Evolutionary conservation across 495 filamentous ascomycete genomes (phyloP), one percentile per base, ranked within the genome.

Genomic region (Parathielavia hyrcaniae): DNA sequence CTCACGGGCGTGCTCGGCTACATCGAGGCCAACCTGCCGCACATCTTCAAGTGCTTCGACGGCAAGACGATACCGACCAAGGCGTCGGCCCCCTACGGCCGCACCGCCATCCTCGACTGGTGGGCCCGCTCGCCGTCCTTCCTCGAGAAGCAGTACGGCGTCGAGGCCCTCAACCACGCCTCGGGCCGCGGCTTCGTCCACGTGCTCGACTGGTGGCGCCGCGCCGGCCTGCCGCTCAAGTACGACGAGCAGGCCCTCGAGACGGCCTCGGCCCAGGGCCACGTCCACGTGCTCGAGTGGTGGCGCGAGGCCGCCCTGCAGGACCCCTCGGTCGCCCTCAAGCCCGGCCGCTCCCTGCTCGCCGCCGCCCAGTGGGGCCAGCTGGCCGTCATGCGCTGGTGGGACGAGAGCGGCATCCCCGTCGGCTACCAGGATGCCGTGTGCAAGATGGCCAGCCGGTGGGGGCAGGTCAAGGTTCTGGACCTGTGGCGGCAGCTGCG

Each of bases 201-300:
- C 54, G 88, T 95, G 0, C 78, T 97, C 5, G 86, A 95, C 40
- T 97, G 91, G 91, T 97, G 91, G 91, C 83, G 85, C 16, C 75
- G 81, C 22, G 91, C 88, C 0, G 88, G 86, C 0, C 80, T 97
- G 0, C 80, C 86, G 13, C 78, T 96, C 5, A 86, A 86, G 60
- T 96, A 95, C 68, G 90, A 85, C 22, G 91, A 95, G 61, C 76
- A 83, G 2, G 89, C 91, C 0, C 83, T 97, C 41, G 91, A 97
- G 68, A 82, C 89, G 46, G 91, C 91, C 22, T 89, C 83, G 57
- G 83, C 83, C 3, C 86, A 90, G 67, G 90, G 91, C 26, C 88
- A 90, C 55, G 75, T 95, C n/a, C 73, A 78, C 0, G 89, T 96
- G 8, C 79, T 97, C 0, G 84, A 93, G 60, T 97, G 91, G 91